These are phyloP conservation scores for Leptomonas pyrrhocoris DNA, from an alignment of 208 protist genomes.

Conservation along the genomic window DNA sequence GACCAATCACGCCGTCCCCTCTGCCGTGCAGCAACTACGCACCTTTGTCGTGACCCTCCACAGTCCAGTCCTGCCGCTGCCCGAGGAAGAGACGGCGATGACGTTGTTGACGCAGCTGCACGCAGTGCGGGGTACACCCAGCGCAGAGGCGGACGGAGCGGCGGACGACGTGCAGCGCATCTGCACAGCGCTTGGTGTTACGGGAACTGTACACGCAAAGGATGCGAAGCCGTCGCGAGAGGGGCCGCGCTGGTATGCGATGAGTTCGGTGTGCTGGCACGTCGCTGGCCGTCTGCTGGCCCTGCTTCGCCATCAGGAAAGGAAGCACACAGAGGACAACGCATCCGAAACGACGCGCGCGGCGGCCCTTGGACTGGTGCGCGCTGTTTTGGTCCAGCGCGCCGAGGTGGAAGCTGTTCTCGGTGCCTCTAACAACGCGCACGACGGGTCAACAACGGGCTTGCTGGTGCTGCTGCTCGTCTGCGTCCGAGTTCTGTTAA, in stretches of 20 bases:
- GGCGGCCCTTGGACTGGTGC: conserved; percentile 9
- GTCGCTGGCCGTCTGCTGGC: conserved; percentile 39
- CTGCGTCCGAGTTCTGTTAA: conserved; percentile 33
- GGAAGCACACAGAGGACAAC: conserved; percentile 9
- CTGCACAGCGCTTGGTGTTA: not conserved
- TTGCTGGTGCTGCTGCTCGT: conserved; percentile 49
- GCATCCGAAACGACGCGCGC: not conserved
- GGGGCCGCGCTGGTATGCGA: conserved; percentile 39
- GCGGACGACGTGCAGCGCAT: conserved; percentile 1
- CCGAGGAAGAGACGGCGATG: conserved; percentile 45
- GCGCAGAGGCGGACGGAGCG: not conserved
- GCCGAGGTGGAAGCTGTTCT: conserved; percentile 12
- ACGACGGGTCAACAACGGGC: conserved; percentile 25
- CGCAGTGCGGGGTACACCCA: not conserved
- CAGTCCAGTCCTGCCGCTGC: conserved; percentile 41
- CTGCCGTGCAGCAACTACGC: conserved; percentile 48
- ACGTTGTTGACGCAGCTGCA: conserved; percentile 36
- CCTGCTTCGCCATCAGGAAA: conserved; percentile 15
- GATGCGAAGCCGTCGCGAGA: not conserved
- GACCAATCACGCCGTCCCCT: conserved; percentile 1
- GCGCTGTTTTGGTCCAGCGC: conserved; percentile 2
- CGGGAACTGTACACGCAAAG: too few relatives aligned
- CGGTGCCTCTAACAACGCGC: conserved; percentile 7
- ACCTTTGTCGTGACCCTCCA: conserved; percentile 50
- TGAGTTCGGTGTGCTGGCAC: conserved; percentile 49